Evolutionary conservation across 805 yeast species (phyloP), one percentile per base, ranked within the genome.

Genomic region (Candida anglica): DNA sequence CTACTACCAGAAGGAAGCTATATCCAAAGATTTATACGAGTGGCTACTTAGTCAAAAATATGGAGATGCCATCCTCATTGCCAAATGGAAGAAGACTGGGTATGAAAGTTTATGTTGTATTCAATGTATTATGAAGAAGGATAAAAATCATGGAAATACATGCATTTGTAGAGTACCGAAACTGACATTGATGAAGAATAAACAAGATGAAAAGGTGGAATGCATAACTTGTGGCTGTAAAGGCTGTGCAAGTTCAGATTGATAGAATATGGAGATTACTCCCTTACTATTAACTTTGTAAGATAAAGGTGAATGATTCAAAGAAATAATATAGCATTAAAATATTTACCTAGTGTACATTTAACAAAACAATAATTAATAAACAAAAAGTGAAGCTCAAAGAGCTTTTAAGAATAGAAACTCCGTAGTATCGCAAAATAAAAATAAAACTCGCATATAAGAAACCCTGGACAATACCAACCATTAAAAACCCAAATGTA

Each of bases 141-240:
- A 82, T 41, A 78, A 71, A 28, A 75, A 75, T 45, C 83, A 80
- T 46, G 77, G 77, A 4, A 71, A 77, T 5, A 75, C 87, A 0
- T 88, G 97, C 57, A 76, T 88, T 15, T 88, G 97, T 52, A 62
- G 97, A 36, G 95, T 88, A 2, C 95, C 96, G 1, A 69, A 77
- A 43, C 71, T 71, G 2, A 75, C 69, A 3, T 51, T 78, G 58
- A 62, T 48, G 20, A 53, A 46, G 19, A 48, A 55, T 18, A 38
- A 48, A 32, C 37, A 40, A 23, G 56, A 58, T 4, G 56, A 48
- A 2, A 40, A 38, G 5, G 50, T 73, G 10, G 73, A 79, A 43
- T 86, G 94, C 54, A 69, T 81, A 5, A 83, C 80, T 19, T 86
- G 95, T 64, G 96, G 96, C 0, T 86, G 96, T 48, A 63, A 71